Percentiles rank a stretch among this genome's conserved stretches.
Evolutionary conservation across 768 basidiomycete species (phyloP).

Genomic region (Paxillus rubicundulus): DNA sequence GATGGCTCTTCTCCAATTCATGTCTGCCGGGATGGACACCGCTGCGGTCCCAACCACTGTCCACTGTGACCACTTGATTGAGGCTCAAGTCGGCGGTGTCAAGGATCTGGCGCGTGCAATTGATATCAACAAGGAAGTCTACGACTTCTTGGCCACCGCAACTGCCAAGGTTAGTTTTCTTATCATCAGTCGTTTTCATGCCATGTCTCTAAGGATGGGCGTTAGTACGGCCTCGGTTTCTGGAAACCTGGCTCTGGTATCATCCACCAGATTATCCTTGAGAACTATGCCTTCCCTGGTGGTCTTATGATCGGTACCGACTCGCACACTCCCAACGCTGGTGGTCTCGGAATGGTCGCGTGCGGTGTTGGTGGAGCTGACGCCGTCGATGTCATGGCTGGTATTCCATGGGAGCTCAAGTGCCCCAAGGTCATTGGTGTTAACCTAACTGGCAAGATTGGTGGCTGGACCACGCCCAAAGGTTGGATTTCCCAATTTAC

Average conservation of each 20-base stretch:
- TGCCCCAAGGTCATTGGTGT: too few species aligned
- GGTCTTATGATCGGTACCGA: slow-evolving; percentile 99
- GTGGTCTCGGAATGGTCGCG: slow-evolving; percentile 98
- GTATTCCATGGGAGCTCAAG: slow-evolving; percentile 86
- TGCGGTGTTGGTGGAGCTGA: slow-evolving; percentile 99
- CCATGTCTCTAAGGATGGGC: background rate
- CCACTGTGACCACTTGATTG: slow-evolving; percentile 98
- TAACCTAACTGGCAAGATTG: slow-evolving; percentile 40
- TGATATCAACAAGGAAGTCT: slow-evolving; percentile 96
- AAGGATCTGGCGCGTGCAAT: slow-evolving; percentile 93
- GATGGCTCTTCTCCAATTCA: slow-evolving; percentile 99
- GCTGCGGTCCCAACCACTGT: slow-evolving; percentile 98
- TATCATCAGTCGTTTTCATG: background rate
- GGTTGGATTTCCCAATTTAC: slow-evolving; percentile 42
- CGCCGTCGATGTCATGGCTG: slow-evolving; percentile 99
- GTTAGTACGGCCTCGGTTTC: slow-evolving; percentile 95
- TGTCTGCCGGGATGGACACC: slow-evolving; percentile 98
- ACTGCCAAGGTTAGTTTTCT: slow-evolving; percentile 72
- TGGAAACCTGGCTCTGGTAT: slow-evolving; percentile 99
- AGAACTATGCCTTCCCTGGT: slow-evolving; percentile 99
- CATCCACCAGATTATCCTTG: slow-evolving; percentile 98
- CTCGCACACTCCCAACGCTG: slow-evolving; percentile 98
- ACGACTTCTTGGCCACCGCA: slow-evolving; percentile 97
- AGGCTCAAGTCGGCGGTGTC: slow-evolving; percentile 91
- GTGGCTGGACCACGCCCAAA: slow-evolving; percentile 98